Conservation (phyloP, 2,329 filamentous ascomycete species). For the Camillea tinctor region DNA sequence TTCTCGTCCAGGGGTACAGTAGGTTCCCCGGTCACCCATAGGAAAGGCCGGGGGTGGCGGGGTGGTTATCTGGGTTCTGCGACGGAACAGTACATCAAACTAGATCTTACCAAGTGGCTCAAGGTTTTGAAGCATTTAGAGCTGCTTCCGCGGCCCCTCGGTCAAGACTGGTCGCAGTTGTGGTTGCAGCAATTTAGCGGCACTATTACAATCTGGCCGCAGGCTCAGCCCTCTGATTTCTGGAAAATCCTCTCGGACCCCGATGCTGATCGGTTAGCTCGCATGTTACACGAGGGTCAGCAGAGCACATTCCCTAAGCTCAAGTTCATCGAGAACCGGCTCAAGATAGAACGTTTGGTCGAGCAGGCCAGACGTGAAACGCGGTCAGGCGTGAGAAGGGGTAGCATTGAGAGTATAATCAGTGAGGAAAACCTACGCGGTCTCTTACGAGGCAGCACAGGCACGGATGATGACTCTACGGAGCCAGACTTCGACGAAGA, state of each 20-base stretch:
- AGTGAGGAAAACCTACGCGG: slow-evolving; percentile 59
- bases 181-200: slow-evolving; percentile 95
- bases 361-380: slow-evolving; percentile 58
- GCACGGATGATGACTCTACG: slow-evolving; percentile 31
- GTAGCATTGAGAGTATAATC: slow-evolving; percentile 58
- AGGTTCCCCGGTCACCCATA: slow-evolving; percentile 89
- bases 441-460: slow-evolving; percentile 37
- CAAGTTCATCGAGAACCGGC: slow-evolving; percentile 83
- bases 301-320: slow-evolving; percentile 88
- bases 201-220: slow-evolving; percentile 95
- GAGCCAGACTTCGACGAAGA: slow-evolving; percentile 28
- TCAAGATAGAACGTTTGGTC: slow-evolving; percentile 75
- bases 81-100: slow-evolving; percentile 90
- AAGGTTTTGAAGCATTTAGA: slow-evolving; percentile 92
- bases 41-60: slow-evolving; percentile 89
- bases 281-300: slow-evolving; percentile 89
- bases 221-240: slow-evolving; percentile 76
- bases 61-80: slow-evolving; percentile 93
- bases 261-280: slow-evolving; percentile 67
- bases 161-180: slow-evolving; percentile 95
- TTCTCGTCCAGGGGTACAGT: slow-evolving; percentile 92
- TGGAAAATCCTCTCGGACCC: slow-evolving; percentile 85
- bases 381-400: slow-evolving; percentile 45
- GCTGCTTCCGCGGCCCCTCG: slow-evolving; percentile 81
- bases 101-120: slow-evolving; percentile 97